phyloP scores from a whole-genome alignment of 2,329 filamentous ascomycete genomes.

The Ceratocystis ficicola region DNA sequence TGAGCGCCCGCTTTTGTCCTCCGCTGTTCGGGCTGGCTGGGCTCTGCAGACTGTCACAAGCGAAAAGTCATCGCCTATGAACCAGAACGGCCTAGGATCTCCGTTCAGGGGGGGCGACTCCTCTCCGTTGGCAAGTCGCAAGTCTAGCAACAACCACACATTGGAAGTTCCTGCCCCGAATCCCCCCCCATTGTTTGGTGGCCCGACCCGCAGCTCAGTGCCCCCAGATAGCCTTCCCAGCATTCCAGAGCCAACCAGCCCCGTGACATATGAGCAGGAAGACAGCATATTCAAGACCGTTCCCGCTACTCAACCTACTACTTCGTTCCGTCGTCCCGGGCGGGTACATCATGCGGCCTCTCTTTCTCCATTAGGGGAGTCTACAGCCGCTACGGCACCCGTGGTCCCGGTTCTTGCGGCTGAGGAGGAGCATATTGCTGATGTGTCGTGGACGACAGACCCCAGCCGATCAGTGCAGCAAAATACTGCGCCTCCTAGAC shows the following conservation, averaged over 20 bases:
- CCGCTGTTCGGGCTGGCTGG: conserved; percentile 46
- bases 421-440: conserved; percentile 20
- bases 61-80: conserved; percentile 45
- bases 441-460: conserved; percentile 22
- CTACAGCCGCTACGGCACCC: conserved; percentile 1
- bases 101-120: conserved; percentile 33
- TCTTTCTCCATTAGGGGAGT: conserved; percentile 15
- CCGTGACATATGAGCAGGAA: conserved; percentile 14
- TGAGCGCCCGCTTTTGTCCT: conserved; percentile 34
- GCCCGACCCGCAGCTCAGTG: conserved; percentile 2
- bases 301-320: conserved; percentile 3
- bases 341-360: conserved; percentile 20
- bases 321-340: conserved; percentile 16
- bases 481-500: neutral
- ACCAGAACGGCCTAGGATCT: conserved; percentile 40
- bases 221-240: conserved; percentile 9
- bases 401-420: conserved; percentile 17
- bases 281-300: conserved; percentile 16
- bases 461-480: conserved; percentile 16
- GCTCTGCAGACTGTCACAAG: conserved; percentile 47
- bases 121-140: conserved; percentile 9
- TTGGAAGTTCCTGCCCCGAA: conserved; percentile 15
- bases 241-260: conserved; percentile 14
- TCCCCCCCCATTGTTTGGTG: conserved; percentile 5
- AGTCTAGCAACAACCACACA: neutral